Percentiles rank a stretch among this genome's conserved stretches.
phyloP scores from a whole-genome alignment of 2,329 filamentous ascomycete species.

The Aspergillus aculeatinus region DNA sequence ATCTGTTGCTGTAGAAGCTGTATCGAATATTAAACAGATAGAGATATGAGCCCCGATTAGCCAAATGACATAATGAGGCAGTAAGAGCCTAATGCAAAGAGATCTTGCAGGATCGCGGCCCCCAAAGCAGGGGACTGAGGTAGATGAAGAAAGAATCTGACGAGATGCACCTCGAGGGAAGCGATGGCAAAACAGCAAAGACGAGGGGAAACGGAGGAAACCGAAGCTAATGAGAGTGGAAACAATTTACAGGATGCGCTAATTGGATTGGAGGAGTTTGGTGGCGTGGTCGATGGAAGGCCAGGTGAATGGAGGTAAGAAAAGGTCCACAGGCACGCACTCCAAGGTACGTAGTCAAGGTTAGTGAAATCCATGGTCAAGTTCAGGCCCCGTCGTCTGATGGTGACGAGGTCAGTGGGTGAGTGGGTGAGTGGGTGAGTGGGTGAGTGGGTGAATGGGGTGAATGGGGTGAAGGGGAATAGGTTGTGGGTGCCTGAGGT shows the following conservation, averaged over 20 bases:
- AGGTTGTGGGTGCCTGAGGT: too few relatives aligned
- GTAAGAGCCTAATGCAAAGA: neutral
- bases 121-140: neutral
- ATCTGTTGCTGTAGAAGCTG: neutral
- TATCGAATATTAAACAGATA: neutral
- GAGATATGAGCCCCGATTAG: neutral
- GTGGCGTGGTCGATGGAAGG: neutral
- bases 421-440: neutral
- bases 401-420: neutral
- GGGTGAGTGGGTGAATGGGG: too few relatives aligned
- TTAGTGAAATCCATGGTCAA: neutral
- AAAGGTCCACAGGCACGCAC: too few relatives aligned
- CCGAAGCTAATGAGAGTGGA: neutral
- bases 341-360: too few relatives aligned
- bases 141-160: neutral
- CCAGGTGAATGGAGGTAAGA: neutral
- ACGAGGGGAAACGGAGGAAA: neutral
- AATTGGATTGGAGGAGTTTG: neutral
- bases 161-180: neutral
- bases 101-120: constrained; percentile 1
- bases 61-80: constrained; percentile 7
- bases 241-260: neutral
- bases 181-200: neutral
- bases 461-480: too few relatives aligned
- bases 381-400: neutral